phyloP scores from a whole-genome alignment of 495 filamentous ascomycete genomes.

The Penicillium cinerascens region DNA sequence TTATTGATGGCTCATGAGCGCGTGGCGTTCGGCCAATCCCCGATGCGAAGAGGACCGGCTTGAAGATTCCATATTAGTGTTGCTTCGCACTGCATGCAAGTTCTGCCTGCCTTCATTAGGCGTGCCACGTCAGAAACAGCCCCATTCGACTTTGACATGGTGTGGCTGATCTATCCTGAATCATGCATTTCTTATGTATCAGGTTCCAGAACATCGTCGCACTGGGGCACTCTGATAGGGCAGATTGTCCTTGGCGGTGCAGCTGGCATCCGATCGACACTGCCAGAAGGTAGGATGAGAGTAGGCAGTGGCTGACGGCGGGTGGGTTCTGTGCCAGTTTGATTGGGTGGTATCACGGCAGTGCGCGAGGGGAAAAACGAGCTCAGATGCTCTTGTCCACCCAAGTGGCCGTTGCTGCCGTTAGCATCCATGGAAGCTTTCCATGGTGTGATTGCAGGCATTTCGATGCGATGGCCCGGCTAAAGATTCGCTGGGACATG shows the following conservation, averaged over 20 bases:
- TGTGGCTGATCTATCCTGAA: slow-evolving; percentile 15
- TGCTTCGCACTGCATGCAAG: slow-evolving; percentile 10
- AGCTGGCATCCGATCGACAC: slow-evolving; percentile 7
- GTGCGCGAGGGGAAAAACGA: slow-evolving; percentile 6
- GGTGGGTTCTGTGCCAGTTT: background rate
- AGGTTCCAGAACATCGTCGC: slow-evolving; percentile 6
- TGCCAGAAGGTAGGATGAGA: slow-evolving; percentile 10
- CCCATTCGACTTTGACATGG: slow-evolving; percentile 8
- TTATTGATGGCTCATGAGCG: background rate
- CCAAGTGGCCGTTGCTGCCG: background rate
- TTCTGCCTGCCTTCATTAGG: slow-evolving; percentile 4
- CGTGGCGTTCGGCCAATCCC: slow-evolving; percentile 6
- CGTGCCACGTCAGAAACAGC: slow-evolving; percentile 32
- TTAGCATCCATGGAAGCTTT: background rate
- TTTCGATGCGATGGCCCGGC: slow-evolving; percentile 4
- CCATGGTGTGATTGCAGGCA: background rate
- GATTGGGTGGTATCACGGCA: slow-evolving; percentile 18
- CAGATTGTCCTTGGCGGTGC: slow-evolving; percentile 9
- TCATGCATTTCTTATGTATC: slow-evolving; percentile 25
- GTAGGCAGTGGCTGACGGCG: background rate
- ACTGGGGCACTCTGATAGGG: slow-evolving; percentile 16
- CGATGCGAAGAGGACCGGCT: slow-evolving; percentile 2
- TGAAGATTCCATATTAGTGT: slow-evolving; percentile 14
- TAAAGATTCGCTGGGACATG: background rate
- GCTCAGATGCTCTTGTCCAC: slow-evolving; percentile 3